These are phyloP conservation scores for Gaertneriomyces semiglobifer DNA, from an alignment of 192 early-diverging fungal species.

Conservation along the genomic window DNA sequence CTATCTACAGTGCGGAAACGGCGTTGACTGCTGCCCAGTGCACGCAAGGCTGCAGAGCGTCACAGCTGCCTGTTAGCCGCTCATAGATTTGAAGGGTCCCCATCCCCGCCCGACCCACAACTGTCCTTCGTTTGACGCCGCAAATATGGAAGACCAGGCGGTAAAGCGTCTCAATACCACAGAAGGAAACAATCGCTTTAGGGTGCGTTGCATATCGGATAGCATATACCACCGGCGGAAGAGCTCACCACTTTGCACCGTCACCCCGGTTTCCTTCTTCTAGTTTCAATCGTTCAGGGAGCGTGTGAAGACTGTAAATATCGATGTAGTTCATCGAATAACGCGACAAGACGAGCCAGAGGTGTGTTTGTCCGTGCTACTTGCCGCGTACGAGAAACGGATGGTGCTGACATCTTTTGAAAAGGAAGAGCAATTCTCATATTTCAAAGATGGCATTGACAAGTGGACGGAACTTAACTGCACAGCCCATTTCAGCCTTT, in stretches of 20 bases:
- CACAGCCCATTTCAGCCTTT: slow-evolving; percentile 73
- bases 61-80: no score
- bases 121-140: no score
- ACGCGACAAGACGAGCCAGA: not conserved
- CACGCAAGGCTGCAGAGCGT: no score
- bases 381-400: not conserved
- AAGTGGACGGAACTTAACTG: slow-evolving; percentile 90
- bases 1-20: no score
- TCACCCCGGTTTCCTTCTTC: not conserved
- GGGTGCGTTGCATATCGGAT: slow-evolving; percentile 39
- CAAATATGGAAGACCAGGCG: slow-evolving; percentile 10
- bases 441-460: slow-evolving; percentile 77
- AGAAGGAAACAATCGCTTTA: slow-evolving; percentile 64
- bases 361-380: slow-evolving; percentile 4
- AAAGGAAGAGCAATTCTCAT: slow-evolving; percentile 61
- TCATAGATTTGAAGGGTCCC: no score
- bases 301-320: slow-evolving; percentile 72
- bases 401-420: no score
- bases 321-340: slow-evolving; percentile 41
- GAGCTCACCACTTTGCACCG: slow-evolving; percentile 7
- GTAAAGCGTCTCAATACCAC: slow-evolving; percentile 60
- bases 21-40: no score
- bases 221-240: slow-evolving; percentile 15
- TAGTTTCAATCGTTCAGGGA: slow-evolving; percentile 76
- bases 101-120: no score